A percentile compares a stretch with the other conserved stretches of the same genome.
phyloP scores from a whole-genome alignment of 768 basidiomycete species.

The Phaeotremella skinneri region DNA sequence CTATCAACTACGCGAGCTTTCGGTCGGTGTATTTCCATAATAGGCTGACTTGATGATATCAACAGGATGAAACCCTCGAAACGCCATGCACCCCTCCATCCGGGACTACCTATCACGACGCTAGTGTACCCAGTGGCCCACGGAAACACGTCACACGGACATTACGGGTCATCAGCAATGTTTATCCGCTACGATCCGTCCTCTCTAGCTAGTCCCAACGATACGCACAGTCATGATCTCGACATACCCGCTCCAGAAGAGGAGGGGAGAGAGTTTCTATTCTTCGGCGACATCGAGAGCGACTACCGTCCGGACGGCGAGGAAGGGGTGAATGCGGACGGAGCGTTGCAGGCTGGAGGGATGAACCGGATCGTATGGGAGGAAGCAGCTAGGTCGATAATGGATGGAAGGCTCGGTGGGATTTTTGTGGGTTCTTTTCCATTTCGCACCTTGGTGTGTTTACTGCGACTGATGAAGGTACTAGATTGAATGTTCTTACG shows the following conservation, averaged over 20 bases:
- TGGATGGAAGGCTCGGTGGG: slow-evolving; percentile 62
- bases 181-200: slow-evolving; percentile 67
- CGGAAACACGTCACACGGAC: slow-evolving; percentile 58
- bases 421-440: slow-evolving; percentile 67
- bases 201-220: slow-evolving; percentile 30
- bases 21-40: neutral
- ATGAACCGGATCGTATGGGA: slow-evolving; percentile 74
- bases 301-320: slow-evolving; percentile 14
- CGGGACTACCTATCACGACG: slow-evolving; percentile 59
- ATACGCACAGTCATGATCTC: neutral
- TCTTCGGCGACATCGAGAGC: slow-evolving; percentile 93
- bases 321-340: slow-evolving; percentile 11
- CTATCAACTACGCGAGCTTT: neutral
- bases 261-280: slow-evolving; percentile 68
- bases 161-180: slow-evolving; percentile 77
- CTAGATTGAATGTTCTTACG: slow-evolving; percentile 80
- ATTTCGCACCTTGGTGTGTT: neutral
- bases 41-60: neutral
- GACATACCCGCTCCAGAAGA: neutral
- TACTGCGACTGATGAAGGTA: neutral
- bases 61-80: slow-evolving; percentile 14
- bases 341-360: slow-evolving; percentile 23
- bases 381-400: slow-evolving; percentile 70
- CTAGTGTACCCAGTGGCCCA: slow-evolving; percentile 68
- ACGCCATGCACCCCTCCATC: slow-evolving; percentile 22